These are phyloP conservation scores for Lactifluus volemus DNA, from an alignment of 768 basidiomycete genomes.

Conservation along the genomic window DNA sequence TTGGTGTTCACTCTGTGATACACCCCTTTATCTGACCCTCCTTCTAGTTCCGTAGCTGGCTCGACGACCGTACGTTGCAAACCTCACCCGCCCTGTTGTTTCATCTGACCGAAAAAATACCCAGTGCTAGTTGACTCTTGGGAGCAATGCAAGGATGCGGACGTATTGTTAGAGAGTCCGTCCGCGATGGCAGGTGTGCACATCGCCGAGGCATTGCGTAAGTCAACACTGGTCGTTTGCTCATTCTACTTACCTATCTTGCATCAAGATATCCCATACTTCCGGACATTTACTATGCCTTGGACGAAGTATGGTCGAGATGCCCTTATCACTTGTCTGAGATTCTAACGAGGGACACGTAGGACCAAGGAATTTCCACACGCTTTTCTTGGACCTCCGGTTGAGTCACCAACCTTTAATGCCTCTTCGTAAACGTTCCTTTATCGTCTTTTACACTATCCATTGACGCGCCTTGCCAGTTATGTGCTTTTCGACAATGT, in stretches of 20 bases:
- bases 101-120: neutral
- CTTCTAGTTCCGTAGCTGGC: conserved; percentile 50
- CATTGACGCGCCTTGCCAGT: conserved; percentile 21
- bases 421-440: conserved; percentile 37
- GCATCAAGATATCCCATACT: conserved; percentile 48
- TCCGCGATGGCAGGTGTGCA: conserved; percentile 66
- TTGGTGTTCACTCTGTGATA: conserved; percentile 23
- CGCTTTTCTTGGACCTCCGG: conserved; percentile 53
- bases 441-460: neutral
- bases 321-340: neutral
- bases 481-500: conserved; percentile 60
- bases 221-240: conserved; percentile 16
- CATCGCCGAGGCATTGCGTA: conserved; percentile 58
- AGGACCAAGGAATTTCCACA: conserved; percentile 57
- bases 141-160: conserved; percentile 54
- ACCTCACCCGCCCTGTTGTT: neutral
- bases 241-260: conserved; percentile 2
- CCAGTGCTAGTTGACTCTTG: conserved; percentile 53
- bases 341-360: neutral
- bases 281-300: conserved; percentile 56
- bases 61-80: conserved; percentile 44
- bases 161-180: conserved; percentile 57
- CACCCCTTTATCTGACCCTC: neutral
- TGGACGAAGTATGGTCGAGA: conserved; percentile 39
- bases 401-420: conserved; percentile 56